A percentile compares a stretch with the other conserved stretches of the same genome.
These are phyloP conservation scores for Thelephora aurantiotincta DNA, from an alignment of 768 basidiomycete species.

Conservation along the genomic window DNA sequence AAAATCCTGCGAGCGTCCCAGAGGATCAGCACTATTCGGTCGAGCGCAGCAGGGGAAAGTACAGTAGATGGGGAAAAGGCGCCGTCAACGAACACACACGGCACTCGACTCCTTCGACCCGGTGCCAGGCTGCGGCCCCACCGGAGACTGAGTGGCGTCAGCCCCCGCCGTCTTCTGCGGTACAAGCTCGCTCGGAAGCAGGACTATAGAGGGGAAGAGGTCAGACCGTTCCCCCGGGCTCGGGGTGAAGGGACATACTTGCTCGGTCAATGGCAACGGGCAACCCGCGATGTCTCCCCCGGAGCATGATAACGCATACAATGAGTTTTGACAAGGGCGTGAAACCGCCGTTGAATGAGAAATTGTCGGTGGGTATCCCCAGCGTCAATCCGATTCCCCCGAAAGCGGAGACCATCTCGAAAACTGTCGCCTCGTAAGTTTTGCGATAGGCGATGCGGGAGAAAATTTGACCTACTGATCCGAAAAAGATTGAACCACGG, in stretches of 20 bases:
- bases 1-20: too few species aligned
- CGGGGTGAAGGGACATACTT: constrained; percentile 41
- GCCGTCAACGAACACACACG: too few species aligned
- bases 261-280: constrained; percentile 58
- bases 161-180: background rate
- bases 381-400: constrained; percentile 59
- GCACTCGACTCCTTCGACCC: too few species aligned
- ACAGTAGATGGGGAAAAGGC: too few species aligned
- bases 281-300: constrained; percentile 59
- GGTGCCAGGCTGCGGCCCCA: too few species aligned
- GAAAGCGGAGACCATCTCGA: constrained; percentile 56
- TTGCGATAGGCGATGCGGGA: background rate
- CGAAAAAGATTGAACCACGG: constrained; percentile 47
- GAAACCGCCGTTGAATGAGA: constrained; percentile 49
- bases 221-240: constrained; percentile 41
- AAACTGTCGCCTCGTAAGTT: constrained; percentile 18
- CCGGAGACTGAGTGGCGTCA: background rate
- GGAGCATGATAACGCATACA: constrained; percentile 63
- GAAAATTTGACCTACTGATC: constrained; percentile 11
- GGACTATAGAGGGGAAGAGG: constrained; percentile 32
- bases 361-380: constrained; percentile 46
- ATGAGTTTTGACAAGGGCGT: constrained; percentile 57
- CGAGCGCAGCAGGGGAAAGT: too few species aligned
- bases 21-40: too few species aligned
- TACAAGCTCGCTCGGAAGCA: background rate